A percentile compares a stretch with the other conserved stretches of the same genome.
Evolutionary conservation across 106 monocot species (phyloP).

Genomic region (Acorus gramineus): DNA sequence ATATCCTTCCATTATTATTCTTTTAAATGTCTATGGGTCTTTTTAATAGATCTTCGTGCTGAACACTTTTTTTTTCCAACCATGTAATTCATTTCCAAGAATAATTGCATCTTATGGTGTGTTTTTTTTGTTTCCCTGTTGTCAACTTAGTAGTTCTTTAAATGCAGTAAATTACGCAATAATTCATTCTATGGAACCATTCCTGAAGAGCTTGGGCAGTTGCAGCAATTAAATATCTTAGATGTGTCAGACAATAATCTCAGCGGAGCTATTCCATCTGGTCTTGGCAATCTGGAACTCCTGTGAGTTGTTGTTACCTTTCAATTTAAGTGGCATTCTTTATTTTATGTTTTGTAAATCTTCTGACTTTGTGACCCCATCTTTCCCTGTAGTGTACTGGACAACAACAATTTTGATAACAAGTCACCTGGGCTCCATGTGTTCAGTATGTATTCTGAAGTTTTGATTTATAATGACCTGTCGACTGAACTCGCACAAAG

Average conservation of each 20-base stretch:
- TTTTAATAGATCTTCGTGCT: too few species aligned
- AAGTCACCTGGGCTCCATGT: slow-evolving; percentile 13
- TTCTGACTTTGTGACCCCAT: neutral
- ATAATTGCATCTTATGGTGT: neutral
- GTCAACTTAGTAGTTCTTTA: neutral
- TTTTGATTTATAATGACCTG: slow-evolving; percentile 15
- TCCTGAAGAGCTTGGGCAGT: slow-evolving; percentile 29
- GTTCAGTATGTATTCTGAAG: slow-evolving; percentile 11
- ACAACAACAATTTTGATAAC: slow-evolving; percentile 20
- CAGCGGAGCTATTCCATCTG: slow-evolving; percentile 23
- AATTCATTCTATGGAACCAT: slow-evolving; percentile 47
- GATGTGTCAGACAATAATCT: slow-evolving; percentile 48
- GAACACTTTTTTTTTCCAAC: neutral
- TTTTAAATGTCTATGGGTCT: too few species aligned
- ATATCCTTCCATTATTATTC: too few species aligned
- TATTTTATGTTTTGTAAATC: neutral
- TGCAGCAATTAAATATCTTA: slow-evolving; percentile 34
- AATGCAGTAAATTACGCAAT: slow-evolving; percentile 32
- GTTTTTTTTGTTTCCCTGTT: neutral
- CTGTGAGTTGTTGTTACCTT: slow-evolving; percentile 25
- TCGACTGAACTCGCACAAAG: neutral
- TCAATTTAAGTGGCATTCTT: too few species aligned
- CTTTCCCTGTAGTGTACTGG: slow-evolving; percentile 12
- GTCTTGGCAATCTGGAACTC: slow-evolving; percentile 18
- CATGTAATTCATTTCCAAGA: neutral